phyloP scores from a whole-genome alignment of 148 eudicot species.

The Salicornia ramosissima region DNA sequence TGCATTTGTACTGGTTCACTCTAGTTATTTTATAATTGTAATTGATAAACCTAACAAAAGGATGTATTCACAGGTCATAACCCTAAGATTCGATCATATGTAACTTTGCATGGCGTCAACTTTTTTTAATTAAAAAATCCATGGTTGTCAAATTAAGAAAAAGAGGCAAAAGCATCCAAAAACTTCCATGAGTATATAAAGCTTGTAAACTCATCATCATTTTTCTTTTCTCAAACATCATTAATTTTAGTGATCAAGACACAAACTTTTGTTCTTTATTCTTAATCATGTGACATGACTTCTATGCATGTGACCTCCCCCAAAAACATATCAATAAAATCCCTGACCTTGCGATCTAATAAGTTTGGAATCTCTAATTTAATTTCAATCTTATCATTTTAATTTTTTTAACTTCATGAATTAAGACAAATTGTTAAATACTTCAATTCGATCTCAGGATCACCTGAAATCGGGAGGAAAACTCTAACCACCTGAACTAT shows the following conservation, averaged over 20 bases:
- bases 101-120: background rate
- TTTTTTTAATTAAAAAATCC: background rate
- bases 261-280: slow-evolving; percentile 10
- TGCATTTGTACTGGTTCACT: no score
- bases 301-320: slow-evolving; percentile 9
- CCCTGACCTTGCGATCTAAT: slow-evolving; percentile 18
- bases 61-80: background rate
- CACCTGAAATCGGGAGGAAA: no score
- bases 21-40: no score
- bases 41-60: no score
- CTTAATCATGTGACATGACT: slow-evolving; percentile 17
- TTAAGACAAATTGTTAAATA: no score
- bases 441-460: no score
- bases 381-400: background rate
- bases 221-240: background rate
- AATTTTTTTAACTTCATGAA: no score
- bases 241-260: background rate
- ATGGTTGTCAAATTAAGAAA: background rate
- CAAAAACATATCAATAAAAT: background rate
- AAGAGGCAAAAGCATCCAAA: background rate
- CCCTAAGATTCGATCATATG: background rate
- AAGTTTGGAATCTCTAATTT: slow-evolving; percentile 19
- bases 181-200: background rate
- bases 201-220: slow-evolving; percentile 4
- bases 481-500: no score